phyloP scores from a whole-genome alignment of 106 monocot species.

The Dendrobium huoshanense region DNA sequence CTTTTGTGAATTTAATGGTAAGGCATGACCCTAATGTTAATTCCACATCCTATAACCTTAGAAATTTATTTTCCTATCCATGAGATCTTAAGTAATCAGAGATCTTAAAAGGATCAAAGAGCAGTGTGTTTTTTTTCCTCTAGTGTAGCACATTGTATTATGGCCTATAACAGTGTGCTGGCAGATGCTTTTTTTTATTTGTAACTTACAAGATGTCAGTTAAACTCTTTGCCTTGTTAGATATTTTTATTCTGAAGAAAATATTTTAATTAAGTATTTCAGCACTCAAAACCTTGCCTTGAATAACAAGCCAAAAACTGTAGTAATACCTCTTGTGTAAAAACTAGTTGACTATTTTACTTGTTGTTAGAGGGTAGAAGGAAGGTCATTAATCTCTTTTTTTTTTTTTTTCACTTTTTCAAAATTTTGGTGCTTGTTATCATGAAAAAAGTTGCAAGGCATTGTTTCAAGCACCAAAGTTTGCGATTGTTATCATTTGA shows the following conservation, averaged over 20 bases:
- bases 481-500: neutral
- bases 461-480: neutral
- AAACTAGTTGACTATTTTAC: neutral
- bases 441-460: neutral
- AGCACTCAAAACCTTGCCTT: neutral
- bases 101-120: neutral
- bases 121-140: neutral
- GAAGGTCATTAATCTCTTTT: neutral
- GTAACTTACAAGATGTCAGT: neutral
- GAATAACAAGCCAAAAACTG: neutral
- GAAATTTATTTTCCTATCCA: neutral
- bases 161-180: neutral
- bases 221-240: neutral
- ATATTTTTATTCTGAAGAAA: neutral
- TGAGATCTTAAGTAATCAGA: neutral
- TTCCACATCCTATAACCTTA: neutral
- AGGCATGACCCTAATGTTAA: neutral
- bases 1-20: neutral
- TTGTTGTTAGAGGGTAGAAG: neutral
- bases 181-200: neutral
- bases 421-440: neutral
- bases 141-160: neutral
- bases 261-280: neutral
- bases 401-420: neutral
- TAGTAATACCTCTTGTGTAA: neutral